Percentiles rank a stretch among this genome's conserved stretches.
Conservation (phyloP, 1,284 basidiomycete genomes). For the Apiotrichum domesticum region DNA sequence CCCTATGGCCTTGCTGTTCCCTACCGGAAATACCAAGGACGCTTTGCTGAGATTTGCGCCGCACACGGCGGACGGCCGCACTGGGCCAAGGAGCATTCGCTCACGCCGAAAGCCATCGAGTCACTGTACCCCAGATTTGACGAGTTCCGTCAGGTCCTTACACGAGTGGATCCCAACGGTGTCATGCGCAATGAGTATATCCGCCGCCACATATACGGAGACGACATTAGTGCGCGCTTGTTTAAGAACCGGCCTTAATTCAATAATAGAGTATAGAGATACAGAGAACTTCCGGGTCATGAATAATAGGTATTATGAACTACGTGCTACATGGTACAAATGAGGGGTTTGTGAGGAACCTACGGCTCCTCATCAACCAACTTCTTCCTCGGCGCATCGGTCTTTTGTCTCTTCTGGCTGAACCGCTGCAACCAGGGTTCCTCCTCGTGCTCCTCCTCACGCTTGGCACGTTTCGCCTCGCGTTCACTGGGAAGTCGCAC, state of each 20-base stretch:
- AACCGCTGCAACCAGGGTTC: slow-evolving; percentile 4
- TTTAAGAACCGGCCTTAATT: slow-evolving; percentile 29
- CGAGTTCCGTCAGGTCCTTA: slow-evolving; percentile 67
- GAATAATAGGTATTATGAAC: not conserved
- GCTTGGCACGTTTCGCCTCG: not conserved
- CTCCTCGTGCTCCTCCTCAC: not conserved
- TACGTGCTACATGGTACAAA: too few species aligned
- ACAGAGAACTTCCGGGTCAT: not conserved
- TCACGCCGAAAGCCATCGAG: slow-evolving; percentile 62
- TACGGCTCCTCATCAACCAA: too few species aligned
- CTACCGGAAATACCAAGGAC: slow-evolving; percentile 72
- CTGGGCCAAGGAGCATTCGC: slow-evolving; percentile 91
- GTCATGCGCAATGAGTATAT: slow-evolving; percentile 60
- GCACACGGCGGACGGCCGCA: slow-evolving; percentile 80
- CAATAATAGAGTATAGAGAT: slow-evolving; percentile 4
- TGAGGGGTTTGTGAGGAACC: too few species aligned
- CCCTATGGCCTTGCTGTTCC: slow-evolving; percentile 86
- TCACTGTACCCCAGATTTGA: slow-evolving; percentile 75
- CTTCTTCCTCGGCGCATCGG: not conserved
- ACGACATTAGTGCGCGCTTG: slow-evolving; percentile 34
- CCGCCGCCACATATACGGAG: slow-evolving; percentile 51
- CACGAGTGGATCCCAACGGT: slow-evolving; percentile 70
- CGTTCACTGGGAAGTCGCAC: slow-evolving; percentile 4
- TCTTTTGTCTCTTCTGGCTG: not conserved
- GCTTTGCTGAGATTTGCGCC: slow-evolving; percentile 70